phyloP scores from a whole-genome alignment of 768 basidiomycete genomes.

The Strobilomyces dryophilus region DNA sequence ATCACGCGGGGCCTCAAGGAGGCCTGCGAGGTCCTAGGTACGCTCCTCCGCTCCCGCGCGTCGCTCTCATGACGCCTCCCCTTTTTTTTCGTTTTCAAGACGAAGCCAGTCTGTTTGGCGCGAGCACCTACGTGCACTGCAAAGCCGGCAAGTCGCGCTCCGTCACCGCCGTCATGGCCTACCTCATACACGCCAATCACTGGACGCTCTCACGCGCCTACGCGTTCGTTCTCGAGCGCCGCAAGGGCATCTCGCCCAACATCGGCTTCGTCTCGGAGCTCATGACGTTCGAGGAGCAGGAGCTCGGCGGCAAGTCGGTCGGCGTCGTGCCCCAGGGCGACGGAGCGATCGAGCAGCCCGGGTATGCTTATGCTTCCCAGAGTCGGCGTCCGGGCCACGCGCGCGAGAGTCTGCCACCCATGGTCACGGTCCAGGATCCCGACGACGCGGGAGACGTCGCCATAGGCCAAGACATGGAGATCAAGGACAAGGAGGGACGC shows the following conservation, averaged over 20 bases:
- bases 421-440: conserved; percentile 23
- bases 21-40: conserved; percentile 84
- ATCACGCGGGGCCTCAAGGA: conserved; percentile 78
- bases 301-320: conserved; percentile 55
- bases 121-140: conserved; percentile 93
- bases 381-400: conserved; percentile 58
- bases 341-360: conserved; percentile 22
- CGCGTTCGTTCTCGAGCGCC: conserved; percentile 84
- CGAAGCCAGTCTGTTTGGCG: conserved; percentile 84
- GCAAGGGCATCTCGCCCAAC: conserved; percentile 94
- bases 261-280: conserved; percentile 97
- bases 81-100: conserved; percentile 43
- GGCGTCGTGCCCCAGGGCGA: conserved; percentile 23
- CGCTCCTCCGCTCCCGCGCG: conserved; percentile 26
- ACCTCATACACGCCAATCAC: conserved; percentile 95
- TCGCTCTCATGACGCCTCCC: background rate
- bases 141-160: conserved; percentile 95
- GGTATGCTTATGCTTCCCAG: conserved; percentile 42
- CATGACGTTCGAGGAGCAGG: conserved; percentile 95
- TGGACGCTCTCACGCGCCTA: conserved; percentile 94
- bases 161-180: conserved; percentile 95
- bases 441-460: conserved; percentile 32
- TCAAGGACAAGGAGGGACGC: conserved; percentile 79
- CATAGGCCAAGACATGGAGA: conserved; percentile 82
- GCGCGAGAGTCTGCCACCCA: conserved; percentile 60